phyloP scores from a whole-genome alignment of 768 basidiomycete genomes.

The Hericium erinaceus region DNA sequence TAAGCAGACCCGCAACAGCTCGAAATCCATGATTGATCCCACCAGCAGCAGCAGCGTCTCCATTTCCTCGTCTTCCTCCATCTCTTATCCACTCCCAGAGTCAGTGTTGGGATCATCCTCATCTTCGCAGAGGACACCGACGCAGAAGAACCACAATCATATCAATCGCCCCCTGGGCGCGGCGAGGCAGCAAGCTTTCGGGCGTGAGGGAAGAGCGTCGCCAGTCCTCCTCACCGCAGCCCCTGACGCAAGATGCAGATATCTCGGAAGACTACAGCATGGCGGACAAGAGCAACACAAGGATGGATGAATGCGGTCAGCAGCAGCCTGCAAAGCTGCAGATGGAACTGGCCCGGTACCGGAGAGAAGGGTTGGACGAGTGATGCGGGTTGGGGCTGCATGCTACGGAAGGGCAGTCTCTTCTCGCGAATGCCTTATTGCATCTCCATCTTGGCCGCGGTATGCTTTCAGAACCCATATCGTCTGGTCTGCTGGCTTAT shows the following conservation, averaged over 20 bases:
- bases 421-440: slow-evolving; percentile 75
- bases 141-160: background rate
- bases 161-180: slow-evolving; percentile 4
- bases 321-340: slow-evolving; percentile 35
- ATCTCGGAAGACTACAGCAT: slow-evolving; percentile 19
- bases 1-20: slow-evolving; percentile 52
- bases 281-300: slow-evolving; percentile 22
- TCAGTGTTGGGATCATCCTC: slow-evolving; percentile 1
- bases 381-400: slow-evolving; percentile 88
- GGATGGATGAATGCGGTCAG: background rate
- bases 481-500: background rate
- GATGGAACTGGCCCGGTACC: slow-evolving; percentile 55
- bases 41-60: slow-evolving; percentile 28
- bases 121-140: background rate
- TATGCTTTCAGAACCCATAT: slow-evolving; percentile 22
- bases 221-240: background rate
- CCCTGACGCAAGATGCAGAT: slow-evolving; percentile 19
- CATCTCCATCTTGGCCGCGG: slow-evolving; percentile 69
- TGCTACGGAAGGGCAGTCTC: slow-evolving; percentile 78
- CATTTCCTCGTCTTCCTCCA: slow-evolving; percentile 35
- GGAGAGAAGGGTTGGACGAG: slow-evolving; percentile 77
- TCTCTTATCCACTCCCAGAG: slow-evolving; percentile 22
- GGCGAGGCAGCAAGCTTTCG: slow-evolving; percentile 9
- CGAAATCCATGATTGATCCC: slow-evolving; percentile 40
- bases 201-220: slow-evolving; percentile 15